Base-by-base conservation (phyloP, 441 rosid species). In the Pelargonium australe region DNA sequence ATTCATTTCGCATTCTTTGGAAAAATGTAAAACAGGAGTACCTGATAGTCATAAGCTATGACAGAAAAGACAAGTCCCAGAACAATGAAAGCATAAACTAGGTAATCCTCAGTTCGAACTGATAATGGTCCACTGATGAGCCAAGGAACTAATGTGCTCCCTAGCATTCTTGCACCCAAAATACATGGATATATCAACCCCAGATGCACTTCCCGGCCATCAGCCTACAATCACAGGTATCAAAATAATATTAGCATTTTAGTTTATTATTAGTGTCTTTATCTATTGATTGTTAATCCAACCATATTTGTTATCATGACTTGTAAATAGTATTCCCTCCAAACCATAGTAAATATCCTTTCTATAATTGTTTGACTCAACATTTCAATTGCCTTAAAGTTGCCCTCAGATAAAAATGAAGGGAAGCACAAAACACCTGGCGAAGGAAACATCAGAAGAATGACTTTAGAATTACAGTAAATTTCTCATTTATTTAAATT, bases 31-130 rank as follows among this genome's bases (percentile, higher is more conserved):
- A 28, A 62, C 69, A 67, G 0, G 6, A 60, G 65, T 79, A 95
- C 98, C 96, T 95, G 97, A 73, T 95, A 95, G 81, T 95, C 99
- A 82, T 91, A 95, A 20, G 99, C 97, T 70, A 87, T 71, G 4
- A 84, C 72, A 37, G 96, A 95, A 69, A 89, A 80, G 71, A 84
- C 81, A 73, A 87, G 43, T 67, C 96, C 98, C 67, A 85, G 73
- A 60, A 82, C 43, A 44, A 82, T 60, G 70, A 89, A 90, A 44
- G 87, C 76, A 82, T 83, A 90, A 2, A 81, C 79, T 67, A 90
- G 73, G 86, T 85, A 92, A 78, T 92, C 98, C 79, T 95, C 98
- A 43, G 83, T 84, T 5, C 98, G 83, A 68, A 87, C 62, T 28
- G 94, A 85, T 66, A 84, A 82, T 57, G 85, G 81, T 72, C 88